These are phyloP conservation scores for Solanum bulbocastanum DNA, from an alignment of 257 asterid species.

Conservation along the genomic window DNA sequence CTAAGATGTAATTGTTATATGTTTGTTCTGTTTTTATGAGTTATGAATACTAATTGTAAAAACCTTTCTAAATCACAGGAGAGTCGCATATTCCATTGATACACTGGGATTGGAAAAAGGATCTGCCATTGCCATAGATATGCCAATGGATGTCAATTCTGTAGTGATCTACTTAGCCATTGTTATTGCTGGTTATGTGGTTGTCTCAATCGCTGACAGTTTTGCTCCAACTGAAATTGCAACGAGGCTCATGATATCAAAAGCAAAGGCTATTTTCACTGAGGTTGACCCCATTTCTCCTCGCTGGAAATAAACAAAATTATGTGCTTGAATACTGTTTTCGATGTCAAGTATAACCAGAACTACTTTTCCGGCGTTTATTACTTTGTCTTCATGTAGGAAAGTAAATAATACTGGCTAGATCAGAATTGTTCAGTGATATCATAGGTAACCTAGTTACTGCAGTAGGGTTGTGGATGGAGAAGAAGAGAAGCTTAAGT, in stretches of 20 bases:
- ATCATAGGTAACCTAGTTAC: not conserved
- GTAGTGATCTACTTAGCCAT: constrained; percentile 93
- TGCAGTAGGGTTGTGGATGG: not conserved
- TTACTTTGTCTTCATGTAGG: not conserved
- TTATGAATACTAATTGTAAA: not conserved
- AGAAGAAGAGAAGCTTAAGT: not conserved
- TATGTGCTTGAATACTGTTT: not conserved
- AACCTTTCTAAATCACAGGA: constrained; percentile 26
- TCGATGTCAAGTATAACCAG: not conserved
- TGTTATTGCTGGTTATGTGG: constrained; percentile 81
- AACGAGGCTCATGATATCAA: constrained; percentile 72
- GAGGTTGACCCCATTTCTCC: constrained; percentile 38
- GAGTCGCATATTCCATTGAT: constrained; percentile 71
- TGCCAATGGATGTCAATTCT: constrained; percentile 93
- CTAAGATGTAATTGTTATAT: not conserved
- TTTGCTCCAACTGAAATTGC: constrained; percentile 84
- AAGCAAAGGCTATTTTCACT: constrained; percentile 86
- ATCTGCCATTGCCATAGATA: constrained; percentile 85
- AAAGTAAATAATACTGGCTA: not conserved
- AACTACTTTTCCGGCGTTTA: not conserved
- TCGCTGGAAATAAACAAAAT: not conserved
- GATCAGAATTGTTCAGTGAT: not conserved
- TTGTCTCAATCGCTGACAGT: constrained; percentile 98
- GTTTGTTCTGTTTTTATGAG: not conserved
- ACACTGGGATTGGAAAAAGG: constrained; percentile 74